Conservation (phyloP, 2,329 filamentous ascomycete genomes). For the Aureobasidium sp. region DNA sequence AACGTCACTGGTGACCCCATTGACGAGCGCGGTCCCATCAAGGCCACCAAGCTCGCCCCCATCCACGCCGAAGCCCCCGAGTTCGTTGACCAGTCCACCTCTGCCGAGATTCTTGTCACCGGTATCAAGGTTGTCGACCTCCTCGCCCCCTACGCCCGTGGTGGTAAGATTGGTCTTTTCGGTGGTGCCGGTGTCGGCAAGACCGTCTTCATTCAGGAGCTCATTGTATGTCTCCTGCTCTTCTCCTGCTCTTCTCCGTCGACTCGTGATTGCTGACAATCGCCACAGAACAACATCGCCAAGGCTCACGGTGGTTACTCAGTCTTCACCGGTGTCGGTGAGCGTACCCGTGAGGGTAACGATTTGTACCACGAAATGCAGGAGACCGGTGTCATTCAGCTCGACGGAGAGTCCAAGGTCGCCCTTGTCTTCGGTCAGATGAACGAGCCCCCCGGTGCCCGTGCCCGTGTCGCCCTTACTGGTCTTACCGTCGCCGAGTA, state of each 20-base stretch:
- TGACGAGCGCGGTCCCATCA: conserved; percentile 98
- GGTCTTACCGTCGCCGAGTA: conserved; percentile 67
- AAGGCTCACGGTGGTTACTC: conserved; percentile 99
- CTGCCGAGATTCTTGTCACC: conserved; percentile 92
- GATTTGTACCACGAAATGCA: conserved; percentile 99
- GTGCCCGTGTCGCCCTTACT: conserved; percentile 98
- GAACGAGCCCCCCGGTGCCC: conserved; percentile 99
- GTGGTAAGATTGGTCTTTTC: conserved; percentile 99
- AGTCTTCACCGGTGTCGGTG: conserved; percentile 99
- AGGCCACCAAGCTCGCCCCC: conserved; percentile 75
- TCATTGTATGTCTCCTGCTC: conserved; percentile 66
- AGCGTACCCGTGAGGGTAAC: conserved; percentile 99
- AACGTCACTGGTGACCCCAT: conserved; percentile 99
- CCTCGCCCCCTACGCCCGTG: conserved; percentile 97
- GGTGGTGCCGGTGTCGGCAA: conserved; percentile 99
- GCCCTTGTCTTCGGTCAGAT: conserved; percentile 99
- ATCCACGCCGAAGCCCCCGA: conserved; percentile 91
- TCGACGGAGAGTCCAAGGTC: conserved; percentile 99
- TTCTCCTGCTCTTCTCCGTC: too few species aligned
- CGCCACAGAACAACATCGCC: conserved; percentile 88
- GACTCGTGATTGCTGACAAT: neutral
- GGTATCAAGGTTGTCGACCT: conserved; percentile 99
- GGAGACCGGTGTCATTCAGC: conserved; percentile 98
- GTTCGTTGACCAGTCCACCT: conserved; percentile 94
- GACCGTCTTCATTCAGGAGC: conserved; percentile 99